These are phyloP conservation scores for Pythium pyrilobum DNA, from an alignment of 352 stramenopile genomes.

Conservation along the genomic window DNA sequence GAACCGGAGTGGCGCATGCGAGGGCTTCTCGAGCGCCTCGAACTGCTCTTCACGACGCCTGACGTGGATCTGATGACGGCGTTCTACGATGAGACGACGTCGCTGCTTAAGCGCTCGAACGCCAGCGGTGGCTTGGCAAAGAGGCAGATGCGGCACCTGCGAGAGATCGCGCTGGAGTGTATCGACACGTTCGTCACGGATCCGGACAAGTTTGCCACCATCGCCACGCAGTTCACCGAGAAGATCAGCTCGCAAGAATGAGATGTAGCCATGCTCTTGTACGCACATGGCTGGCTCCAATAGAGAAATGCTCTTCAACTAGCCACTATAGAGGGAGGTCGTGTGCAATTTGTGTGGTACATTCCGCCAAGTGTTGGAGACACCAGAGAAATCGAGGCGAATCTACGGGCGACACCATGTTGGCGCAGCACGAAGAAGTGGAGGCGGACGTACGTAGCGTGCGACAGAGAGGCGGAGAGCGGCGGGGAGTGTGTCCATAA, in stretches of 20 bases:
- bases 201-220: conserved; percentile 23
- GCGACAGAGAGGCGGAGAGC: not conserved
- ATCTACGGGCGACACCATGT: conserved; percentile 29
- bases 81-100: conserved; percentile 38
- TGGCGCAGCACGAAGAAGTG: conserved; percentile 78
- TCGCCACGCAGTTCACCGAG: conserved; percentile 33
- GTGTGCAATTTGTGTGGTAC: conserved; percentile 13
- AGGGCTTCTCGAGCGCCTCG: conserved; percentile 36
- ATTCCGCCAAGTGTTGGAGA: not conserved
- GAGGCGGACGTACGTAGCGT: conserved; percentile 65
- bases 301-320: not conserved
- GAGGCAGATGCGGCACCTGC: conserved; percentile 34
- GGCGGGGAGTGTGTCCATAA: not conserved
- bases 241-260: not conserved
- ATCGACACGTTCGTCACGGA: conserved; percentile 38
- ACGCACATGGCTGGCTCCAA: not conserved
- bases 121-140: not conserved
- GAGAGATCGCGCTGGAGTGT: conserved; percentile 49
- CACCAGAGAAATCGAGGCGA: conserved; percentile 5
- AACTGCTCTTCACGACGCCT: conserved; percentile 28
- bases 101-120: conserved; percentile 8
- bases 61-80: conserved; percentile 39
- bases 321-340: conserved; percentile 12
- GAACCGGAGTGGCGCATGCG: conserved; percentile 54
- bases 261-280: conserved; percentile 12